phyloP scores from a whole-genome alignment of 495 filamentous ascomycete genomes.

The Cryomyces antarcticus region DNA sequence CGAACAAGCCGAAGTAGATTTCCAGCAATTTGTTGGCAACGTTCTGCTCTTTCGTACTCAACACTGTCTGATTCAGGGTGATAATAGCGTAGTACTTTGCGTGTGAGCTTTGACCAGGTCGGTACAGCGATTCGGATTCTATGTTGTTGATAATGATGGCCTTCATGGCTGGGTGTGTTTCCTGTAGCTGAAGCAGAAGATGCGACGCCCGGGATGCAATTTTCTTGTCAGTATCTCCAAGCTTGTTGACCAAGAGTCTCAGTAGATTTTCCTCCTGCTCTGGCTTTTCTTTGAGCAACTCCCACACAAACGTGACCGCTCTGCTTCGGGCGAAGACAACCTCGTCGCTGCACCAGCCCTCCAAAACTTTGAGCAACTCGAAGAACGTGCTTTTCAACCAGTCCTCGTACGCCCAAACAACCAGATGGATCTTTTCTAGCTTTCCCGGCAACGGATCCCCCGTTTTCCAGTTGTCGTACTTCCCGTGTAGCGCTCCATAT shows the following conservation, averaged over 20 bases:
- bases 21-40: conserved; percentile 66
- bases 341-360: conserved; percentile 82
- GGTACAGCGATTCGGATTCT: conserved; percentile 70
- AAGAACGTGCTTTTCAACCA: conserved; percentile 86
- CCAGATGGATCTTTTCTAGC: conserved; percentile 51
- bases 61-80: conserved; percentile 85
- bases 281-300: conserved; percentile 81
- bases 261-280: conserved; percentile 93
- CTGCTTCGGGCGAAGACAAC: conserved; percentile 74
- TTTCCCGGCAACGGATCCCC: conserved; percentile 46
- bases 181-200: conserved; percentile 72
- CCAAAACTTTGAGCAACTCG: conserved; percentile 71
- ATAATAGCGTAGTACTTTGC: conserved; percentile 93
- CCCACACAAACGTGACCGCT: conserved; percentile 72
- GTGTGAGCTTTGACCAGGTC: conserved; percentile 65
- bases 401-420: conserved; percentile 85
- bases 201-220: conserved; percentile 84
- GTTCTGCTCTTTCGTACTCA: conserved; percentile 61
- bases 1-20: conserved; percentile 79
- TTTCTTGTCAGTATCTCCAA: conserved; percentile 84
- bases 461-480: conserved; percentile 37
- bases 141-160: conserved; percentile 60
- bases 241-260: conserved; percentile 80
- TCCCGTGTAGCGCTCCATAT: conserved; percentile 40
- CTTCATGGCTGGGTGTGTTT: conserved; percentile 84